Conservation (phyloP, 768 basidiomycete species). For the Amanita rimosa region DNA sequence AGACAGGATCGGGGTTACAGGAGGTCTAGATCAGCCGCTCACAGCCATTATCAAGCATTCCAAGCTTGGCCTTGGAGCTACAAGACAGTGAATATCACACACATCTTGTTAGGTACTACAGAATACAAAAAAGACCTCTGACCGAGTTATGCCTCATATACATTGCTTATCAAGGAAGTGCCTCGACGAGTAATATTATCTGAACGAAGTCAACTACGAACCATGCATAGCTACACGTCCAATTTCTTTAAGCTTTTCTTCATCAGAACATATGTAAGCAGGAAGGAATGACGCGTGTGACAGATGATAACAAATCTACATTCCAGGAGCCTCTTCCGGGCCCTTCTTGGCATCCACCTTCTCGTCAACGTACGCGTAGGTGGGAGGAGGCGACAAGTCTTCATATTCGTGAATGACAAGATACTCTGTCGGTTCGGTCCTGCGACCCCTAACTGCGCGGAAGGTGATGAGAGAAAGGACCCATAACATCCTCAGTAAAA, state of each 20-base stretch:
- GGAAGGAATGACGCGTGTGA: neutral
- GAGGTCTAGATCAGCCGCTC: slow-evolving; percentile 65
- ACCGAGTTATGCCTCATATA: no score
- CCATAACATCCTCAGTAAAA: slow-evolving; percentile 72
- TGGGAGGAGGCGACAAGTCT: slow-evolving; percentile 42
- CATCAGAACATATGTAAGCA: neutral
- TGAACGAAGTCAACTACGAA: neutral
- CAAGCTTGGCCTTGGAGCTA: slow-evolving; percentile 77
- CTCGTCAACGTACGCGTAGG: slow-evolving; percentile 43
- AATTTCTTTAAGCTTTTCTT: neutral
- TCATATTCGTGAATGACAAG: slow-evolving; percentile 28
- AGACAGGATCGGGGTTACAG: slow-evolving; percentile 54
- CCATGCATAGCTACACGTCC: neutral
- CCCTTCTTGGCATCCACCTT: slow-evolving; percentile 23
- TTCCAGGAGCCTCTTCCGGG: neutral
- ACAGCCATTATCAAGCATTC: slow-evolving; percentile 80
- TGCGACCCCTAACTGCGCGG: slow-evolving; percentile 40
- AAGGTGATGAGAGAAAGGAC: slow-evolving; percentile 53
- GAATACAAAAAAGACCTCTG: neutral
- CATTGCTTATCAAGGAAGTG: neutral
- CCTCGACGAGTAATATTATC: neutral
- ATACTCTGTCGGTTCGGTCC: slow-evolving; percentile 25
- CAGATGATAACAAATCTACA: neutral
- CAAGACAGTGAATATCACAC: slow-evolving; percentile 9
- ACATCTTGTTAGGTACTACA: neutral